phyloP scores from a whole-genome alignment of 2,329 filamentous ascomycete species.

The Ophiocordyceps camponoti-rufipedis region DNA sequence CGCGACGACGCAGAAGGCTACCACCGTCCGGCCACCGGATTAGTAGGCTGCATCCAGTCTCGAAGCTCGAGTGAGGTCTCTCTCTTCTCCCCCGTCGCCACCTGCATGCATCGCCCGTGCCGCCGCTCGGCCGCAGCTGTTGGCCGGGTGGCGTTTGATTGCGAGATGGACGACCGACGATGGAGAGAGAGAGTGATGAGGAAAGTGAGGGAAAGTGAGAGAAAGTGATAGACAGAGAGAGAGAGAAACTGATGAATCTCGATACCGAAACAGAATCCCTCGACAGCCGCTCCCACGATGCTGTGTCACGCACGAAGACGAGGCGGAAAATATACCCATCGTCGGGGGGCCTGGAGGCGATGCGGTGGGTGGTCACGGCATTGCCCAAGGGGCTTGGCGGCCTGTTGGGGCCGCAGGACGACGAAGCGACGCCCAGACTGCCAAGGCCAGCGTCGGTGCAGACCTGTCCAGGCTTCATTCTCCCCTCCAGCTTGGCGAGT shows the following conservation, averaged over 20 bases:
- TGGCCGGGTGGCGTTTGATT: background rate
- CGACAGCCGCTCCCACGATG: background rate
- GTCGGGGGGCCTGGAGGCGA: background rate
- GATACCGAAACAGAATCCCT: too few relatives aligned
- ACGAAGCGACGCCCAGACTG: conserved; percentile 6
- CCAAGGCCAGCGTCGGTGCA: conserved; percentile 4
- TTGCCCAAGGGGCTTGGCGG: conserved; percentile 5
- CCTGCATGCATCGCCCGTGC: conserved; percentile 1
- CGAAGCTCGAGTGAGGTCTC: background rate
- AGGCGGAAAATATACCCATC: background rate
- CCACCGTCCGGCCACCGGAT: background rate
- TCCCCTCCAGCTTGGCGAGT: background rate
- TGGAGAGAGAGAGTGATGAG: too few relatives aligned
- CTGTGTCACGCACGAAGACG: background rate
- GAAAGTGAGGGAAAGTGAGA: too few relatives aligned
- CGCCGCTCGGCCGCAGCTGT: background rate
- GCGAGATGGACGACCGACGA: background rate
- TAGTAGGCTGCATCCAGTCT: background rate
- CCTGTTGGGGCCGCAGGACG: conserved; percentile 1
- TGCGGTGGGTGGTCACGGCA: conserved; percentile 1
- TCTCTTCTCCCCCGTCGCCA: background rate
- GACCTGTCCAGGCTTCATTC: background rate
- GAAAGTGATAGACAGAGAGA: too few relatives aligned
- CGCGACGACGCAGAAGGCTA: background rate
- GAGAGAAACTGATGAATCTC: too few relatives aligned